Conservation (phyloP, 1,284 basidiomycete genomes). For the Chondrostereum purpureum region DNA sequence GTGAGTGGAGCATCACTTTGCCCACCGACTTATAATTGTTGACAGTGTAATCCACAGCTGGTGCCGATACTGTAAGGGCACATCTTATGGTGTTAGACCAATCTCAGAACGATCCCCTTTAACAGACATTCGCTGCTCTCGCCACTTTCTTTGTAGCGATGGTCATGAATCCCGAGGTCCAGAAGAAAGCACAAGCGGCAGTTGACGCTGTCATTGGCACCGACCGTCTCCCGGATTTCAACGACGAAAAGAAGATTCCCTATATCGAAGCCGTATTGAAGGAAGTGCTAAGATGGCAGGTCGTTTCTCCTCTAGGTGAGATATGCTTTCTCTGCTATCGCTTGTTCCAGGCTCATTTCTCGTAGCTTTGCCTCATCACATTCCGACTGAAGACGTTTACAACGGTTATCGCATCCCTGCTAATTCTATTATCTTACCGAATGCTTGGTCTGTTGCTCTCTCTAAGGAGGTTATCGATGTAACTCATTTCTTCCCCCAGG, state of each 20-base stretch:
- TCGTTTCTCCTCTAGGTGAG: conserved; percentile 8
- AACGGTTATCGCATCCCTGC: conserved; percentile 11
- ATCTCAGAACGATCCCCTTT: neutral
- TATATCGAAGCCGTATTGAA: conserved; percentile 11
- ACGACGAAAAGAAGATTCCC: conserved; percentile 7
- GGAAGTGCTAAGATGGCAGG: conserved; percentile 10
- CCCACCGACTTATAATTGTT: neutral
- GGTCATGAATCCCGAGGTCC: conserved; percentile 12
- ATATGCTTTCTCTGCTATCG: neutral
- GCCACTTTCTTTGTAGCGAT: conserved; percentile 6
- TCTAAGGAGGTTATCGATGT: neutral
- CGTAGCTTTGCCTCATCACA: conserved; percentile 3
- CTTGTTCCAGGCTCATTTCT: neutral
- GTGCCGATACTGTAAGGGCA: conserved; percentile 9
- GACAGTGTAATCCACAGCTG: conserved; percentile 2
- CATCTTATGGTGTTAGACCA: neutral
- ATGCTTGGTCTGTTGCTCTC: conserved; percentile 8
- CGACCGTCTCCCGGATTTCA: conserved; percentile 14
- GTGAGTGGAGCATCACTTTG: conserved; percentile 3
- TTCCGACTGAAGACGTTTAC: conserved; percentile 7
- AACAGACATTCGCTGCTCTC: conserved; percentile 4
- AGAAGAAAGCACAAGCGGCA: conserved; percentile 15
- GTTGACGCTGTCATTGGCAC: conserved; percentile 12
- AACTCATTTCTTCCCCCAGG: conserved; percentile 1
- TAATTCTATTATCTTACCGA: conserved; percentile 7